A percentile compares a stretch with the other conserved stretches of the same genome.
These are phyloP conservation scores for California macrophylla DNA, from an alignment of 441 rosid species.

Conservation along the genomic window DNA sequence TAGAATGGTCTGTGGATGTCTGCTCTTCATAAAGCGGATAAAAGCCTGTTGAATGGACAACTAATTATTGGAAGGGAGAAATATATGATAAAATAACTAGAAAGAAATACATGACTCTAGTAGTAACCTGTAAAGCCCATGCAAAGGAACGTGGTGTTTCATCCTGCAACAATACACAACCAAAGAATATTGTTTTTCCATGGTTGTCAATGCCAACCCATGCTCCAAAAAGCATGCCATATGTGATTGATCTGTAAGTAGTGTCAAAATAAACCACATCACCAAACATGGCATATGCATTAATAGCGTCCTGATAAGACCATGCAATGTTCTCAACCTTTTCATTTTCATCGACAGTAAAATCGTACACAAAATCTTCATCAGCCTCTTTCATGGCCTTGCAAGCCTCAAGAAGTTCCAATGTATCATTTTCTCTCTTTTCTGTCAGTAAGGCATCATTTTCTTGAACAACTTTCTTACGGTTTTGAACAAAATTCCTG, in stretches of 20 bases:
- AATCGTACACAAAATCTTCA: constrained; percentile 49
- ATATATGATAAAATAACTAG: constrained; percentile 23
- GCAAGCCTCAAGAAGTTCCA: constrained; percentile 75
- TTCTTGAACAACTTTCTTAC: constrained; percentile 79
- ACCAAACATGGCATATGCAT: constrained; percentile 49
- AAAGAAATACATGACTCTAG: constrained; percentile 19
- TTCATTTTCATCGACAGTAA: constrained; percentile 45
- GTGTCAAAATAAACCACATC: constrained; percentile 78
- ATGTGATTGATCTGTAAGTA: constrained; percentile 64
- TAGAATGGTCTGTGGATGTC: constrained; percentile 63
- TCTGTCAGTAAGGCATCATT: constrained; percentile 66
- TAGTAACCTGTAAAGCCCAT: constrained; percentile 93
- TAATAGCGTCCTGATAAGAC: constrained; percentile 58
- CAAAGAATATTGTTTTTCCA: constrained; percentile 61
- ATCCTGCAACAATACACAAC: constrained; percentile 75
- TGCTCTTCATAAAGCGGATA: constrained; percentile 67
- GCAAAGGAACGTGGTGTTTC: constrained; percentile 52
- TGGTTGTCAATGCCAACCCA: constrained; percentile 68
- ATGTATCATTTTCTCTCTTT: constrained; percentile 55
- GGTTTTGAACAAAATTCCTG: constrained; percentile 71
- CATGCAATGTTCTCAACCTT: constrained; percentile 80
- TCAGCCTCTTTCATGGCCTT: constrained; percentile 60
- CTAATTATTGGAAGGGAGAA: constrained; percentile 20
- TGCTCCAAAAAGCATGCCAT: constrained; percentile 65
- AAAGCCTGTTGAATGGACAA: constrained; percentile 57